Evolutionary conservation across 116 monocot species (phyloP).

Genomic region (Cymodocea nodosa): DNA sequence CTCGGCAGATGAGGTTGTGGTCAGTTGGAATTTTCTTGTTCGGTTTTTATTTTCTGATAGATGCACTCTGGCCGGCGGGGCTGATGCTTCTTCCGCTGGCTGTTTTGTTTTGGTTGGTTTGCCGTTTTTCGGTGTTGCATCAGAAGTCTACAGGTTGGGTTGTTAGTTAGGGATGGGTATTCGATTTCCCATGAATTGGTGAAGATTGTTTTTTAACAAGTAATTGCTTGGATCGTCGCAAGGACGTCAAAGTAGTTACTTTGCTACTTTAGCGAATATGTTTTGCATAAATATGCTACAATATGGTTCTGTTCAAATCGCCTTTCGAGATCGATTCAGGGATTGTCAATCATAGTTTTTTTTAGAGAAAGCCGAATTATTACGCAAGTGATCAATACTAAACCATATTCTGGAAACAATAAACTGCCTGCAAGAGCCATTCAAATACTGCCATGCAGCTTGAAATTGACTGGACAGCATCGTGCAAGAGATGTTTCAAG

Average conservation of each 20-base stretch:
- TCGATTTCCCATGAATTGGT: neutral
- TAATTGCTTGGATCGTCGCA: neutral
- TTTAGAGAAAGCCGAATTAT: too few relatives aligned
- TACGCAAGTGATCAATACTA: too few relatives aligned
- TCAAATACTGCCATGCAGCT: too few relatives aligned
- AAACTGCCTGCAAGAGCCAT: too few relatives aligned
- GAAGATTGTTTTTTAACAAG: neutral
- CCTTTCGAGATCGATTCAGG: too few relatives aligned
- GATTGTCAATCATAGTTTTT: too few relatives aligned
- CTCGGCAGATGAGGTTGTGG: neutral
- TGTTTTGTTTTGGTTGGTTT: neutral
- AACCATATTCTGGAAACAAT: neutral
- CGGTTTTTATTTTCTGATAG: too few relatives aligned
- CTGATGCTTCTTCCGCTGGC: neutral
- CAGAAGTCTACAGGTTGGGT: neutral
- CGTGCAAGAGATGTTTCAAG: too few relatives aligned
- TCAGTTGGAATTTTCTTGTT: neutral
- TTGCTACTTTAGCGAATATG: neutral
- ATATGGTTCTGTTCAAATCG: too few relatives aligned
- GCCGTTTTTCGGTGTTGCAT: neutral
- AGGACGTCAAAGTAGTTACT: neutral
- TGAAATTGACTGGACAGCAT: too few relatives aligned
- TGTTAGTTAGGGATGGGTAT: neutral
- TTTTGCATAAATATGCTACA: too few relatives aligned
- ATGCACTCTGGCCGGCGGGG: neutral